Base-by-base conservation (phyloP, 768 basidiomycete species). In the Russula foetens region DNA sequence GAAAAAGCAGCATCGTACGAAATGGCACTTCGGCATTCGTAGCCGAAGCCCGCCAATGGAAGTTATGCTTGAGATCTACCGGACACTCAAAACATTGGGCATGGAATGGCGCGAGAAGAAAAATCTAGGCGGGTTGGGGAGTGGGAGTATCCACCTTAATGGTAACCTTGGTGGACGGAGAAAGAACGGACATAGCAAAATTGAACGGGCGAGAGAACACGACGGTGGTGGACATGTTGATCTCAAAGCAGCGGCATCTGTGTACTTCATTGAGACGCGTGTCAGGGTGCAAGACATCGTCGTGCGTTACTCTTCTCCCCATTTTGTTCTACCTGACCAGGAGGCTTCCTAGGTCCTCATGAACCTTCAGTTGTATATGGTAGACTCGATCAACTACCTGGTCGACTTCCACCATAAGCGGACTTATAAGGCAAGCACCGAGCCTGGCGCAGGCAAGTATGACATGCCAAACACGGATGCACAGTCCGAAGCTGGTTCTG, bases 331-430 rank as follows among this genome's bases (percentile, higher is more conserved):
- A 53, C 8, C 23, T 53, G 50, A 33, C 56, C 3, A 58, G 58
- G 21, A n/a, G 4, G 41, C 7, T 41, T 58, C 51, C 1, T 68
- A 95, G 93, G 85, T 97, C 7, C 78, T 97, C 38, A 98, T 98
- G 94, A 97, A 99, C 72, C 81, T 99, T 1, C 94, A 98, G 67
- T 81, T 98, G 41, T 99, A 98, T 72, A 90, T 92, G 80, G 92
- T 99, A 21, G 96, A 99, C 70, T 85, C 86, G 24, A 85, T 86
- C 71, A 98, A 98, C 74, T 98, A 98, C 74, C 82, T 99, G 29
- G 97, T 99, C 58, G 96, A 98, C 71, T 99, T 99, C 75, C 88
- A 97, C 67, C 95, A 98, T 76, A 92, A 97, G 72, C 94, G 92
- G 70, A 90, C 93, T 53, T 97, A 98, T 73, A 81, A 77, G 66